Conservation (phyloP, 139 green algal genomes). For the Pleodorina starrii region DNA sequence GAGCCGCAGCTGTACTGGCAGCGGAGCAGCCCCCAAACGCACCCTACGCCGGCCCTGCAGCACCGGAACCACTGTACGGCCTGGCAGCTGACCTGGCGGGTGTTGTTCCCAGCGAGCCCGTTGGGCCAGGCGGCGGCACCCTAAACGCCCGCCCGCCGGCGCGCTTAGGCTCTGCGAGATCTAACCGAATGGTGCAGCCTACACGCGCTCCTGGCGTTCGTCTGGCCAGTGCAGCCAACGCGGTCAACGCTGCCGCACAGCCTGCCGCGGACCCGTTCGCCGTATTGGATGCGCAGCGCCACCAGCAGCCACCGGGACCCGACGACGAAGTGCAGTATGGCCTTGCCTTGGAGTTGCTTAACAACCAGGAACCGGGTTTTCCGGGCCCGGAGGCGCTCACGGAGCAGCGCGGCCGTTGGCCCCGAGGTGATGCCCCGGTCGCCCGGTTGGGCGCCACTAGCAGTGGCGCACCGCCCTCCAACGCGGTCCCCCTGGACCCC, state of each 20-base stretch:
- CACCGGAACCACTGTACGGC: neutral
- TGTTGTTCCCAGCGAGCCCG: neutral
- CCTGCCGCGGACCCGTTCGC: neutral
- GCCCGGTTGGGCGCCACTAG: neutral
- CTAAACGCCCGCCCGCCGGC: neutral
- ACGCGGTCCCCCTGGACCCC: constrained; percentile 18
- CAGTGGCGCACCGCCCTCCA: neutral
- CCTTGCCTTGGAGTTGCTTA: constrained; percentile 31
- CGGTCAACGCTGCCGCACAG: neutral
- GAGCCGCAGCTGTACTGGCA: no score
- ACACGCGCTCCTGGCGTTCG: neutral
- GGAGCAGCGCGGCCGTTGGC: neutral
- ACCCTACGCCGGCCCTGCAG: no score
- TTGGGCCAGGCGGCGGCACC: neutral
- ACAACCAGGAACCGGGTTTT: neutral
- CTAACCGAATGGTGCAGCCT: neutral
- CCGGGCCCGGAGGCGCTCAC: neutral
- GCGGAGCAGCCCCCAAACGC: no score
- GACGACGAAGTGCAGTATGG: constrained; percentile 28
- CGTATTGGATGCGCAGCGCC: neutral
- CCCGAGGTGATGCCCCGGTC: neutral
- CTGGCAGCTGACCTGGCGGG: constrained; percentile 22
- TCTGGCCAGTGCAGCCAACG: neutral
- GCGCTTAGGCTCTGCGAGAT: neutral
- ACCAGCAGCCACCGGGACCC: neutral